phyloP scores from a whole-genome alignment of 2,329 filamentous ascomycete genomes.

The Thielaviopsis populi region DNA sequence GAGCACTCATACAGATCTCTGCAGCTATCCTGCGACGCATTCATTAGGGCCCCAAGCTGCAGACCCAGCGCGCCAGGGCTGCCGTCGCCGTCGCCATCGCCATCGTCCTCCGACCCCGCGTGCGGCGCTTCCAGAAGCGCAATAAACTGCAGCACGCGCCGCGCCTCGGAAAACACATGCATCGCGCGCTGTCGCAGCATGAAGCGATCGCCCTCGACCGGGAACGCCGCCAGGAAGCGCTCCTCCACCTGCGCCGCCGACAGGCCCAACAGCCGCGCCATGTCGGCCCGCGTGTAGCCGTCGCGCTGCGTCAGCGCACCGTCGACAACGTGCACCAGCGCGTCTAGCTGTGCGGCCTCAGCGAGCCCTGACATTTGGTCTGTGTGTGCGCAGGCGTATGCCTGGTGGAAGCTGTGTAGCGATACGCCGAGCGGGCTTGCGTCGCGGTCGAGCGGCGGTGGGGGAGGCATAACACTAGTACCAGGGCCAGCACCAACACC shows the following conservation, averaged over 20 bases:
- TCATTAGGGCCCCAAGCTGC: constrained; percentile 68
- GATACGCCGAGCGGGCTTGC: constrained; percentile 69
- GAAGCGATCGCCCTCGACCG: constrained; percentile 75
- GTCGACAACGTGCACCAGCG: constrained; percentile 26
- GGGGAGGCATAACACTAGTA: no score
- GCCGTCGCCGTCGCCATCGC: no score
- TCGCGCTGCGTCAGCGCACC: constrained; percentile 60
- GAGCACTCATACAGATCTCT: constrained; percentile 81
- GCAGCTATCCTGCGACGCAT: constrained; percentile 78
- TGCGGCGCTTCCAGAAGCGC: constrained; percentile 46
- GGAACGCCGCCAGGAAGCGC: constrained; percentile 69
- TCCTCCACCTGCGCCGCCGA: constrained; percentile 54
- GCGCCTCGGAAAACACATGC: constrained; percentile 82
- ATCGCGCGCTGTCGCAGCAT: constrained; percentile 74
- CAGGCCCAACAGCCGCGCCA: constrained; percentile 56
- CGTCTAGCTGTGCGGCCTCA: constrained; percentile 18
- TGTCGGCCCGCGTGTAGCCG: constrained; percentile 78
- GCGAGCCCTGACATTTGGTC: constrained; percentile 24
- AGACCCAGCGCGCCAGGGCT: constrained; percentile 31
- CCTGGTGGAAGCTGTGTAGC: constrained; percentile 73
- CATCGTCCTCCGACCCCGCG: constrained; percentile 26
- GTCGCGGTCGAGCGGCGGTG: constrained; percentile 48
- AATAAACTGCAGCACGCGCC: constrained; percentile 73
- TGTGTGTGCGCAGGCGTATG: constrained; percentile 48
- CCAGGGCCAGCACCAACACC: no score